Evolutionary conservation across 108 stramenopile species (phyloP), one percentile per base, ranked within the genome.

Genomic region (Nitzschia palea): DNA sequence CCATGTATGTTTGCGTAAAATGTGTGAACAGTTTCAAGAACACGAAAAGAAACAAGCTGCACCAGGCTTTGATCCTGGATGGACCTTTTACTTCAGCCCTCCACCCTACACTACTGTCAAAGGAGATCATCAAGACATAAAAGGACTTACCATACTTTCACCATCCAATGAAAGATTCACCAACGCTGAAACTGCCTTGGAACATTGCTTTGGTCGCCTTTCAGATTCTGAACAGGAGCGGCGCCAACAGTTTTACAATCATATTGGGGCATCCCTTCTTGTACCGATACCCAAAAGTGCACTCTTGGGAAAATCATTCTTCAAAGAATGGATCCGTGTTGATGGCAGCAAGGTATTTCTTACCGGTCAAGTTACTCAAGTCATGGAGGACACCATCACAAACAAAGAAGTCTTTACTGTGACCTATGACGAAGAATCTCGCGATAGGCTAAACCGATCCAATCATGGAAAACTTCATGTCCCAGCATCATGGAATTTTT

Each of bases 31-130:
- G n/a, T 34, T 40, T 22, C 12, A n/a, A 8, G 29, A 9, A 17
- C 6, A 42, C n/a, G 37, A 42, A 31, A 60, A 43, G 37, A 40
- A 26, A 40, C 59, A 64, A 2, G 14, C 28, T 0, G 63, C 63
- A 4, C 9, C 8, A 8, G 59, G 59, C 5, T 60, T 60, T 22
- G 40, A 36, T n/a, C 8, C 15, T 1, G 59, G 59, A 1, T 60
- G 59, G 59, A 1, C 31, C 14, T 60, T 60, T 26, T 43, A 60
- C 5, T 60, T 40, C 31, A 8, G 5, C 4, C 40, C 59, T 42
- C 2, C 22, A n/a, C 36, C 0, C 22, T 8, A 9, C 2, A 30
- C 10, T 25, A 2, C 1, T 6, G 4, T 4, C 4, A 20, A 10
- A 48, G 47, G 15, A 20, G 47, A 48, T 5, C 47, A 48, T 18